phyloP scores from a whole-genome alignment of 768 basidiomycete species.

The Boletus reticulatus region DNA sequence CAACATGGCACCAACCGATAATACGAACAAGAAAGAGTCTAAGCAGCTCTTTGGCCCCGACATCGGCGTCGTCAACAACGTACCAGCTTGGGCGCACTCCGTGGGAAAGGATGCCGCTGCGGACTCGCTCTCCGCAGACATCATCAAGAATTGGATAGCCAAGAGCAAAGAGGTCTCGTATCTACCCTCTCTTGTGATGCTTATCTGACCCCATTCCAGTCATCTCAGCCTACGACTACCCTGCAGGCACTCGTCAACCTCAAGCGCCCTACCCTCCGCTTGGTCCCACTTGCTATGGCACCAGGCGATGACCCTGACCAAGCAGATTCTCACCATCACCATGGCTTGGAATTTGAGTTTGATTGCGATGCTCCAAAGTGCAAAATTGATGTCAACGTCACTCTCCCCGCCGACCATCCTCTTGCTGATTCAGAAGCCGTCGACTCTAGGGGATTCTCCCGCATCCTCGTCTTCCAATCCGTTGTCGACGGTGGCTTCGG shows the following conservation, averaged over 20 bases:
- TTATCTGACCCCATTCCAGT: slow-evolving; percentile 36
- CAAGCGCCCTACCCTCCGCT: slow-evolving; percentile 82
- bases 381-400: slow-evolving; percentile 72
- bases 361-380: slow-evolving; percentile 90
- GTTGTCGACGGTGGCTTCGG: slow-evolving; percentile 84
- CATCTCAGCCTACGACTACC: slow-evolving; percentile 85
- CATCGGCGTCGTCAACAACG: slow-evolving; percentile 70
- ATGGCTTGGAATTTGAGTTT: slow-evolving; percentile 87
- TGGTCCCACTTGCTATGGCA: slow-evolving; percentile 58
- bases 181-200: not conserved
- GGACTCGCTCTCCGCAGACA: slow-evolving; percentile 78
- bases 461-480: slow-evolving; percentile 38
- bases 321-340: slow-evolving; percentile 55
- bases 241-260: slow-evolving; percentile 93
- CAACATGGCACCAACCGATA: slow-evolving; percentile 19
- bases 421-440: slow-evolving; percentile 47
- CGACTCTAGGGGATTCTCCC: slow-evolving; percentile 28
- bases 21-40: slow-evolving; percentile 48
- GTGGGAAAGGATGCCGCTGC: slow-evolving; percentile 60
- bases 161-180: slow-evolving; percentile 75
- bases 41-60: slow-evolving; percentile 86
- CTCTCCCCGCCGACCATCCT: slow-evolving; percentile 64
- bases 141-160: slow-evolving; percentile 80
- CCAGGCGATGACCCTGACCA: slow-evolving; percentile 46
- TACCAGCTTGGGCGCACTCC: slow-evolving; percentile 67